Base-by-base conservation (phyloP, 1,284 basidiomycete genomes). In the Tylopilus orsonianus region DNA sequence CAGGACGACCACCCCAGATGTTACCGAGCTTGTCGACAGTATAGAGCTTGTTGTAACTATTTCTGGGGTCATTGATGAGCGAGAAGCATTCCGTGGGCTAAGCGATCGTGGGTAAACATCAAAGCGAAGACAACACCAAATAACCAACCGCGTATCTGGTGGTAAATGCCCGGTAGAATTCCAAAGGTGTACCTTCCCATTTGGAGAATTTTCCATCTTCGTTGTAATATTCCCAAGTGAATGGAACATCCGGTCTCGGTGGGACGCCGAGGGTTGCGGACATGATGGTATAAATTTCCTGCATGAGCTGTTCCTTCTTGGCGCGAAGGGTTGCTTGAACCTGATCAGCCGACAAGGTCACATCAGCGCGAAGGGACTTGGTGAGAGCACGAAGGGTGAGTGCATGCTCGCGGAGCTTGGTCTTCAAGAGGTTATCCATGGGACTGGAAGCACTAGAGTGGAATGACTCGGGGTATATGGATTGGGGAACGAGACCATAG, bases 21-120 rank as follows among this genome's bases (percentile, higher is more conserved):
- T 97, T 97, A 9, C 94, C 93, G 39, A 98, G 83, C 55, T 89
- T 87, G 60, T 95, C 86, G 26, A 98, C 92, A 5, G 92, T 92
- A 73, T 96, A 96, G n/a, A 96, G 77, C 68, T 85, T 87, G 51
- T 77, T 78, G 62, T 87, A 90, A 16, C 76, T 74, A 64, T 97
- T 94, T 26, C 95, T 81, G 14, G 96, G 95, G 66, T 98, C 95
- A 64, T 98, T 88, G 70, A 98, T 94, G 30, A 98, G 79, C 41
- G 93, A 96, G 75, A 97, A 95, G 7, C 79, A 85, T 33, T 90
- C 85, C 2, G 74, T 63, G 12, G 83, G 80, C 71, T 83, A 55
- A 42, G 42, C 20, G 44, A 40, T 26, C 13, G 35, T n/a, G 24
- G 36, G 40, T 53, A 33, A 60, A 38, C 16, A 35, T 29, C 14